Base-by-base conservation (phyloP, 345 rosid species). In the Populus pruinosa region DNA sequence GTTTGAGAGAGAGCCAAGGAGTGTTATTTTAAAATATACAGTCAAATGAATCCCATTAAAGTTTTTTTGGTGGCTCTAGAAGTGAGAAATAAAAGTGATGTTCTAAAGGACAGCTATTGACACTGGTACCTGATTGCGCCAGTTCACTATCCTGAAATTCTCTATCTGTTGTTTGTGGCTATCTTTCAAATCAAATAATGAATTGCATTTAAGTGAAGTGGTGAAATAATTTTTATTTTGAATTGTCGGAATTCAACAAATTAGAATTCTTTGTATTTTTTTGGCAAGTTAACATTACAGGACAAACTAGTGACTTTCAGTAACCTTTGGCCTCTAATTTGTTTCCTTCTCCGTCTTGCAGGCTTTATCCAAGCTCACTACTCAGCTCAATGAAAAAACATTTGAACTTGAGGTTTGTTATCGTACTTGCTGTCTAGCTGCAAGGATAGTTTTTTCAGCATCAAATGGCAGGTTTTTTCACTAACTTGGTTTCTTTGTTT, bases 391-490 rank as follows among this genome's bases (percentile, higher is more conserved):
- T 50, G 90, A 91, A 82, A 88, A 83, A 76, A 86, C 86, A 23
- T 91, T 91, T 72, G 91, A 89, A 82, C 89, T 91, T 68, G 93
- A 91, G 95, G 95, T 91, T 81, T 66, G 91, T 80, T 78, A 43
- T 71, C 76, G 56, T 82, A 20, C 71, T 71, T 78, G 39, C 71
- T 70, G 73, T 10, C 55, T 77, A 74, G 56, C 63, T 25, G 0
- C 44, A 44, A 29, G 10, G 35, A 75, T 71, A 38, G 27, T 50
- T 77, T 59, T 67, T 77, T 70, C 38, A 50, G 50, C 72, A 67
- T 70, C 17, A 49, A 68, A 61, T 53, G 35, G 23, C 44, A 33
- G 68, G 43, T 47, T 41, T 59, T 50, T 68, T 77, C 72, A 74
- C 81, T 77, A 33, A 81, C 33, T 74, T 79, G 71, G 71, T 74